A percentile compares a stretch with the other conserved stretches of the same genome.
phyloP scores from a whole-genome alignment of 352 stramenopile genomes.

The Aphanomyces astaci region DNA sequence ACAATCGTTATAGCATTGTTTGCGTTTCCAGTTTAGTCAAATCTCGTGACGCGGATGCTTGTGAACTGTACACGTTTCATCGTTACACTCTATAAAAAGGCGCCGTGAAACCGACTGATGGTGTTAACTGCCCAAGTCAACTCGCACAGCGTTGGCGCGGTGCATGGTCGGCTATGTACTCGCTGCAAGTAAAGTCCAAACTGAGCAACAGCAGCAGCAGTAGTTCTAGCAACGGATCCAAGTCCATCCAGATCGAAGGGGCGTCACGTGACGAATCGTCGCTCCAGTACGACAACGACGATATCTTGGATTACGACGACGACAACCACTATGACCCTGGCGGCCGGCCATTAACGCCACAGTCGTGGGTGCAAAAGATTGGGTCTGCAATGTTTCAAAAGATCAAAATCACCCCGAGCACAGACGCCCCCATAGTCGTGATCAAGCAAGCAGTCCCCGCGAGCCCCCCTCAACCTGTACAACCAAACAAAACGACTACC shows the following conservation, averaged over 20 bases:
- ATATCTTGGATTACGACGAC: not conserved
- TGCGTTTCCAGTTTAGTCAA: too few relatives aligned
- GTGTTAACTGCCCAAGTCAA: not conserved
- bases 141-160: not conserved
- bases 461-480: not conserved
- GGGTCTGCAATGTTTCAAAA: conserved; percentile 23
- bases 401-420: conserved; percentile 18
- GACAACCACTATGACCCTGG: not conserved
- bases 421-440: not conserved
- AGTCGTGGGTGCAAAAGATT: conserved; percentile 23
- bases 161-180: not conserved
- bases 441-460: not conserved
- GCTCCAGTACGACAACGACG: not conserved
- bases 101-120: not conserved
- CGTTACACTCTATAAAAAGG: not conserved
- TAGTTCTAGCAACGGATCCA: not conserved
- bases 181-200: conserved; percentile 3
- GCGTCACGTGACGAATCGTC: not conserved
- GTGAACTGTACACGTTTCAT: not conserved
- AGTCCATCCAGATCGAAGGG: not conserved
- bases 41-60: too few relatives aligned
- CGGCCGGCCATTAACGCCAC: not conserved
- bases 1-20: too few relatives aligned
- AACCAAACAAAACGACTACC: too few relatives aligned
- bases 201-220: not conserved